Percentiles rank a stretch among this genome's conserved stretches.
These are phyloP conservation scores for Inga oerstediana DNA, from an alignment of 306 rosid species.

Conservation along the genomic window DNA sequence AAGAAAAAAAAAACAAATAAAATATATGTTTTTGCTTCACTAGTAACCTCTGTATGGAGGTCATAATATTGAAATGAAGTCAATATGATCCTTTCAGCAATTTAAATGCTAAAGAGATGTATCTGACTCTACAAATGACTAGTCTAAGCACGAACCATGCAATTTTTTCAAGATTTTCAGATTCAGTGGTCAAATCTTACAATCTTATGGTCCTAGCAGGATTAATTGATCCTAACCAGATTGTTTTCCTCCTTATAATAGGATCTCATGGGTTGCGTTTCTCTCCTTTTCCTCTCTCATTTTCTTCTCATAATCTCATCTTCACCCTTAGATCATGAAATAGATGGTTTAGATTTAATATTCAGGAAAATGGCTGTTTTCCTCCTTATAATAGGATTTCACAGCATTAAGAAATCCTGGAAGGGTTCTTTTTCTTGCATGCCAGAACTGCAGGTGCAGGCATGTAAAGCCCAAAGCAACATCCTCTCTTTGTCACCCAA, in stretches of 20 bases:
- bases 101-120: conserved; percentile 6
- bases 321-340: no score
- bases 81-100: conserved; percentile 18
- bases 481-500: neutral
- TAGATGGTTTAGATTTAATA: no score
- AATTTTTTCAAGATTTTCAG: neutral
- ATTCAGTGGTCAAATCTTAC: neutral
- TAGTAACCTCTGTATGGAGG: neutral
- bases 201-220: neutral
- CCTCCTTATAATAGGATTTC: neutral
- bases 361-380: neutral
- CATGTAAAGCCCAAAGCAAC: neutral
- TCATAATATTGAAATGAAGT: conserved; percentile 4
- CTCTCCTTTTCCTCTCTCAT: no score
- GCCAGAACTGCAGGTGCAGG: neutral
- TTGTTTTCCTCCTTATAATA: neutral
- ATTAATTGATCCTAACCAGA: neutral
- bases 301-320: no score
- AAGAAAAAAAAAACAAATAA: neutral
- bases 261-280: neutral
- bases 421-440: neutral
- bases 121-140: conserved; percentile 17
- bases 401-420: neutral
- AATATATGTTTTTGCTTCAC: neutral
- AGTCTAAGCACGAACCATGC: conserved; percentile 27